Base-by-base conservation (phyloP, 306 rosid species). In the Dryas drummondii region DNA sequence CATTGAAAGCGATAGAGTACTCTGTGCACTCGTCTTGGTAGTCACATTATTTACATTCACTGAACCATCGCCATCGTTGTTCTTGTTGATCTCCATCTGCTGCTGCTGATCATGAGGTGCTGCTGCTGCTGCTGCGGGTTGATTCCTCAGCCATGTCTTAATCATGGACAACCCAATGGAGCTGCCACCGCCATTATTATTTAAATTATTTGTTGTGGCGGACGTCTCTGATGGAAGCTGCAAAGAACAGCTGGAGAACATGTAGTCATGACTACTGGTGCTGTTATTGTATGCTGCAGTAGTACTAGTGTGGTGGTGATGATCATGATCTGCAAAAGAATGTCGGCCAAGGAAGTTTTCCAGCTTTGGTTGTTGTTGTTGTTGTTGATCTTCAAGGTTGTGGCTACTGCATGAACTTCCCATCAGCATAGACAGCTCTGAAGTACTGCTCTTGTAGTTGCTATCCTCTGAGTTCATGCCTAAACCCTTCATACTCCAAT, bases 71-170 rank as follows among this genome's bases (percentile, higher is more conserved):
- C 37, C 37, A 32, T 32, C 37, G 37, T 32, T 32, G 37, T 47
- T 68, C 71, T 79, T 75, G 54, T 19, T 74, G 37, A 32, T 32
- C 37, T 32, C 37, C 37, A 12, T 50, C 55, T 58, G 26, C 65
- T 57, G 27, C 26, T 13, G 76, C 53, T 56, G 54, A 10, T 70
- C 66, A 5, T 77, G 83, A 1, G 73, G 49, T 37, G 62, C 55
- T 4, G 46, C 62, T 62, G 80, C 70, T 6, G 82, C 74, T 12
- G 96, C 51, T 65, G 50, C 15, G 51, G 63, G 91, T 81, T 89
- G 97, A 80, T 85, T 91, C 73, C 97, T 86, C 14, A 93, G 81
- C 98, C 98, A 93, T 48, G 98, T 84, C 79, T 93, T 93, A 69
- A 93, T 90, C 97, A 90, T 90, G 0, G 98, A 93, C 26, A 93